Evolutionary conservation across 1,284 basidiomycete genomes (phyloP), one percentile per base, ranked within the genome.

Genomic region (Cryptococcus sp.): DNA sequence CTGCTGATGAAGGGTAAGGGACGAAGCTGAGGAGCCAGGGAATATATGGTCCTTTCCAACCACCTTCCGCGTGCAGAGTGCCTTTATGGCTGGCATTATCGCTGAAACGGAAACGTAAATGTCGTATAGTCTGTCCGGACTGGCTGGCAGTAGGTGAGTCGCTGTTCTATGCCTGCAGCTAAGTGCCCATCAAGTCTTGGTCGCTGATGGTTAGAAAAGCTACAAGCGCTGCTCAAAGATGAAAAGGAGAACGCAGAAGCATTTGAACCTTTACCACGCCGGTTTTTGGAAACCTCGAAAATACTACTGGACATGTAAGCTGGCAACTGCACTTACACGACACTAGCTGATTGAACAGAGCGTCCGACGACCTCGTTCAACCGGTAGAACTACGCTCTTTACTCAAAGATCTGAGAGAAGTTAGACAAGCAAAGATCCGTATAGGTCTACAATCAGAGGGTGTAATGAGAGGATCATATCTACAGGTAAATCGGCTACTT

Each of bases 31-130:
- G 19, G 25, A 28, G 39, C 18, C 68, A 91, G 87, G 91, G 91
- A 48, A 83, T 87, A 52, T 97, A 92, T 65, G 96, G 96, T 1
- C 94, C 96, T 10, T 83, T 98, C 49, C 79, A 85, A 13, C 94
- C 96, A 5, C 92, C 94, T 11, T 81, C 83, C 42, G 87, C 87
- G 69, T 80, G 85, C 21, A 80, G 80, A 54, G 83, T 98, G 10
- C 96, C 96, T 0, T 79, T 98, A 4, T 98, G 94, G 96, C 86
- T 98, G 75, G 94, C 92, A 0, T 78, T 89, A 5, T 91, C 94
- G 63, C 78, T 98, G 50, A 98, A 98, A 74, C 75, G 86, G 60
- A 96, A 96, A 78, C 86, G 88, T 64, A 94, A 94, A 73, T 98
- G 94, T 59, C 83, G 89, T 60, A 88, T 98, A 42, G 80, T 97